These are phyloP conservation scores for Alternaria incomplexa DNA, from an alignment of 2,329 filamentous ascomycete species.

Conservation along the genomic window DNA sequence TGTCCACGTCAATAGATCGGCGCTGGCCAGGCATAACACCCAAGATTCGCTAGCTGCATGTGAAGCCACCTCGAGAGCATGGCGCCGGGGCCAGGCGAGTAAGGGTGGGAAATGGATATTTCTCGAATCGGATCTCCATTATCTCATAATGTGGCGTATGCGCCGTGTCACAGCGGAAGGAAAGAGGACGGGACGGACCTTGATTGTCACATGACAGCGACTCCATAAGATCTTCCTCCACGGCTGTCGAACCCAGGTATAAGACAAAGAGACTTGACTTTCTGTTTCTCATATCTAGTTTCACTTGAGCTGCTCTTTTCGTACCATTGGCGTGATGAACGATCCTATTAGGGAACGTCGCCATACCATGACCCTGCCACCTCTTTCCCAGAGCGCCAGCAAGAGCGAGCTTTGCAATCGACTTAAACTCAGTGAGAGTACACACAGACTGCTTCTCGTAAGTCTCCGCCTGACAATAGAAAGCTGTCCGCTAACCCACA, in stretches of 20 bases:
- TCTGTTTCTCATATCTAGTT: background rate
- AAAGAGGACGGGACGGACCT: conserved; percentile 25
- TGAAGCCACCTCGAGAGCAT: conserved; percentile 21
- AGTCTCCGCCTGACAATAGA: conserved; percentile 5
- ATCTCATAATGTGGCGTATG: conserved; percentile 25
- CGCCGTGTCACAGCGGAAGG: conserved; percentile 22
- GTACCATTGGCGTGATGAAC: background rate
- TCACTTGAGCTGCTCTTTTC: background rate
- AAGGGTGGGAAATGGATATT: conserved; percentile 15
- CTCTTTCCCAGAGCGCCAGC: conserved; percentile 53
- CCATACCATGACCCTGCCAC: conserved; percentile 22
- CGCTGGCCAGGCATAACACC: conserved; percentile 22
- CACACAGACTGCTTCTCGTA: conserved; percentile 56
- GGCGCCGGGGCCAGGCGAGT: conserved; percentile 30
- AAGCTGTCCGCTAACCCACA: conserved; percentile 9
- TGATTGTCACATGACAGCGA: conserved; percentile 31
- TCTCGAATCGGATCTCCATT: conserved; percentile 15
- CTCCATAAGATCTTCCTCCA: conserved; percentile 7
- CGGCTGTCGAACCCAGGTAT: conserved; percentile 21
- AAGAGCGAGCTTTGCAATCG: conserved; percentile 53
- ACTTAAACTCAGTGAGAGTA: conserved; percentile 49
- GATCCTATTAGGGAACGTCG: background rate
- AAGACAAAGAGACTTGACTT: conserved; percentile 9
- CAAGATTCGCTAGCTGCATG: conserved; percentile 26
- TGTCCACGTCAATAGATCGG: conserved; percentile 29